Evolutionary conservation across 2,329 filamentous ascomycete species (phyloP).

Genomic region (Beauveria australis): DNA sequence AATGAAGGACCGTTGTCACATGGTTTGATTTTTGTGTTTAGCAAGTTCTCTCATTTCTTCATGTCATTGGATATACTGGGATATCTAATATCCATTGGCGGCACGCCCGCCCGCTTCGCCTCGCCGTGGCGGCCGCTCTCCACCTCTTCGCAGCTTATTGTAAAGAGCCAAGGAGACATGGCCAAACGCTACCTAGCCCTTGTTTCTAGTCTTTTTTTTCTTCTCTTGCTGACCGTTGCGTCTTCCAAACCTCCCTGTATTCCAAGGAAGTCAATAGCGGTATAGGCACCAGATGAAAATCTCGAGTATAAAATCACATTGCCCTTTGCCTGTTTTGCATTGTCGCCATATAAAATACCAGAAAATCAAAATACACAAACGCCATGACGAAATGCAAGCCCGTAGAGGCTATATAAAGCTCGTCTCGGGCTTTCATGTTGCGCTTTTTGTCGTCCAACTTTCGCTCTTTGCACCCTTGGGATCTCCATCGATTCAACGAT

Average conservation of each 20-base stretch:
- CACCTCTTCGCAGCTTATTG: not conserved
- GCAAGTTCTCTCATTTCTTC: not conserved
- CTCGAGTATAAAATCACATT: slow-evolving; percentile 5
- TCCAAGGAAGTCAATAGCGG: not conserved
- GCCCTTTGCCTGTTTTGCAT: not conserved
- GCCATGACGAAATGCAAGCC: slow-evolving; percentile 12
- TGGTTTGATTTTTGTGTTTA: not conserved
- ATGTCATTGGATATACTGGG: slow-evolving; percentile 1
- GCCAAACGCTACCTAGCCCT: not conserved
- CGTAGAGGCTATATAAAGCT: not conserved
- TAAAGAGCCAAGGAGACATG: too few species aligned
- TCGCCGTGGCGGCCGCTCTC: not conserved
- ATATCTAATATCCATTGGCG: not conserved
- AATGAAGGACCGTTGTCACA: not conserved
- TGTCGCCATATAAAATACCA: slow-evolving; percentile 7
- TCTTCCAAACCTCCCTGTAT: not conserved
- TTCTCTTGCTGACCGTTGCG: not conserved
- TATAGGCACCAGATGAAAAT: slow-evolving; percentile 7
- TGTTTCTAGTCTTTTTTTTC: not conserved
- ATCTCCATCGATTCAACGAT: not conserved
- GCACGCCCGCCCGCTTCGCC: not conserved
- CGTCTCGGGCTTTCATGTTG: not conserved
- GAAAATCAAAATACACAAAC: slow-evolving; percentile 5
- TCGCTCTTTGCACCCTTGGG: not conserved
- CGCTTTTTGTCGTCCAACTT: not conserved